Base-by-base conservation (phyloP, 306 rosid species). In the Citrullus mucosospermus region DNA sequence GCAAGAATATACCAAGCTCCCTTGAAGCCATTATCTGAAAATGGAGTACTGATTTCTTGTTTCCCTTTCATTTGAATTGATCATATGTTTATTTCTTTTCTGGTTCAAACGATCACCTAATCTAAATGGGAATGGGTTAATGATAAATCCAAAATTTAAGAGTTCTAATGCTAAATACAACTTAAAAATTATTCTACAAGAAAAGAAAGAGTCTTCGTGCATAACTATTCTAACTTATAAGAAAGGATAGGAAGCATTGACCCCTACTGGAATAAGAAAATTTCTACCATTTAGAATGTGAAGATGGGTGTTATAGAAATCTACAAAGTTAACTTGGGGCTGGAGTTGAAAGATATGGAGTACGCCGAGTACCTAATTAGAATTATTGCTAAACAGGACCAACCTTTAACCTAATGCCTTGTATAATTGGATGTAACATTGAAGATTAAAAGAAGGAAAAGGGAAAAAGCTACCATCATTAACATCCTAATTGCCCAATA, bases 1-100 rank as follows among this genome's bases (percentile, higher is more conserved):
- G 98, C 98, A 70, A 92, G 98, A 84, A 87, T 94, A 88, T 94
- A 90, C 83, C 98, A 90, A 83, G 96, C 95, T 71, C 98, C 98
- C 66, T 71, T 92, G 87, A 94, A 88, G 87, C 87, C 97, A 39
- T 82, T 94, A 81, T 86, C 63, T 70, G 94, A 90, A 61, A 93
- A 93, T 78, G 97, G 97, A 88, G 97, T 92, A 90, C 81, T 61
- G 88, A 44, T 83, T 80, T 72, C 81, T 75, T 79, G 80, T 39
- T 32, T 43, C 55, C 69, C 55, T 67, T 43, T 71, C 38, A 70
- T 32, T 70, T 70, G 20, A 70, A 70, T 46, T 70, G 56, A 20
- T 22, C 2, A 22, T 22, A 30, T 46, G 9, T 70, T 70, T 14
- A n/a, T 43, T 70, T 43, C 17, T 48, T 48, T 50, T 36, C 16